Conservation (phyloP, 495 filamentous ascomycete species). For the Penicillium turbatum region DNA sequence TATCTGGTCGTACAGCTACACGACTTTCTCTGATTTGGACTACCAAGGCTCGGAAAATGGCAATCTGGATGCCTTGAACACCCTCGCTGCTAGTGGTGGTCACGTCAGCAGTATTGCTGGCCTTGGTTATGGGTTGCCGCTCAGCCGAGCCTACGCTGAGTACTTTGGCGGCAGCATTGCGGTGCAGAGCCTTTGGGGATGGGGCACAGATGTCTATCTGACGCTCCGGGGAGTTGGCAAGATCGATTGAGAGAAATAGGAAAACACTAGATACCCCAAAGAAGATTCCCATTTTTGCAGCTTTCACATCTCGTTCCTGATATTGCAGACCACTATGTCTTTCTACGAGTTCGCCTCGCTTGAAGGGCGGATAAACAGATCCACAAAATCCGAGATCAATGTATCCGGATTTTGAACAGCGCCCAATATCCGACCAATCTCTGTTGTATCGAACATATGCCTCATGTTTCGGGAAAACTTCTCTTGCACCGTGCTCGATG, state of each 20-base stretch:
- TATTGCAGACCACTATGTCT: neutral
- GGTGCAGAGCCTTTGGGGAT: slow-evolving; percentile 91
- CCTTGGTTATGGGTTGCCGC: slow-evolving; percentile 85
- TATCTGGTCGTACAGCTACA: slow-evolving; percentile 95
- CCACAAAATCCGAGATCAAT: slow-evolving; percentile 72
- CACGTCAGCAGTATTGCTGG: slow-evolving; percentile 79
- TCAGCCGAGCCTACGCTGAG: slow-evolving; percentile 92
- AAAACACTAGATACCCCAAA: slow-evolving; percentile 3
- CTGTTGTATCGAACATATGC: slow-evolving; percentile 57
- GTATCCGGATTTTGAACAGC: slow-evolving; percentile 52
- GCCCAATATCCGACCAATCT: slow-evolving; percentile 62
- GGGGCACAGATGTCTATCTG: slow-evolving; percentile 84
- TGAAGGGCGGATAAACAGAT: slow-evolving; percentile 47
- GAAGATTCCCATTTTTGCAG: neutral
- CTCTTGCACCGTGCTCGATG: slow-evolving; percentile 66
- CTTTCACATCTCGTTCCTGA: neutral
- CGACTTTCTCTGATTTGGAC: slow-evolving; percentile 76
- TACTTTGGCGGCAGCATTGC: slow-evolving; percentile 97
- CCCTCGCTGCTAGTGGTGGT: slow-evolving; percentile 63
- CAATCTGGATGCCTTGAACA: slow-evolving; percentile 62
- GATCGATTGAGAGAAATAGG: slow-evolving; percentile 35
- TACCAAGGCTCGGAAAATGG: slow-evolving; percentile 35
- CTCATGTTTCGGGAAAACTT: slow-evolving; percentile 77
- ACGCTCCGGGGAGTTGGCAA: slow-evolving; percentile 80
- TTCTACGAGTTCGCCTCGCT: slow-evolving; percentile 6